phyloP scores from a whole-genome alignment of 176 grass and related monocot genomes.

The Stipa capillata region DNA sequence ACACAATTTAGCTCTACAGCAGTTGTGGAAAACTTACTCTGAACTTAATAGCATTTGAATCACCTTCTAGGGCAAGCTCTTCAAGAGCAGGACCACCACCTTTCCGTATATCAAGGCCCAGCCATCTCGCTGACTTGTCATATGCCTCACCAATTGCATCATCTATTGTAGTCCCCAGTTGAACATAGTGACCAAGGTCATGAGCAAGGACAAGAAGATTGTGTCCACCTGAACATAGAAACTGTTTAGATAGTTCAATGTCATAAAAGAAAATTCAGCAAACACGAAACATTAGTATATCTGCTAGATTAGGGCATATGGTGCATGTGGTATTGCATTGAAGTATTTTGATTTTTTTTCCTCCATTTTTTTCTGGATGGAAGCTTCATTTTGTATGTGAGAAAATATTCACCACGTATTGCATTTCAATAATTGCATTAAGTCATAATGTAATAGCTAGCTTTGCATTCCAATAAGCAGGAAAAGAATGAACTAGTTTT shows the following conservation, averaged over 20 bases:
- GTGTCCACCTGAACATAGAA: slow-evolving; percentile 65
- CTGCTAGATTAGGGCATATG: neutral
- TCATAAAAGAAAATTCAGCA: neutral
- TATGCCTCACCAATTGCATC: slow-evolving; percentile 99
- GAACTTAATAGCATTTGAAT: slow-evolving; percentile 68
- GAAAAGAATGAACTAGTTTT: neutral
- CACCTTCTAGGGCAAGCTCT: slow-evolving; percentile 83
- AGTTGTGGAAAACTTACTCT: slow-evolving; percentile 53
- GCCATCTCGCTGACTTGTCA: slow-evolving; percentile 94
- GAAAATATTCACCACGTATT: neutral
- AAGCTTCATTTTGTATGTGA: neutral
- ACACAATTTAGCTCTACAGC: slow-evolving; percentile 4
- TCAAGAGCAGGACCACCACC: slow-evolving; percentile 95
- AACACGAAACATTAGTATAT: neutral
- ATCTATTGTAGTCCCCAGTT: slow-evolving; percentile 94
- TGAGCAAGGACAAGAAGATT: slow-evolving; percentile 93
- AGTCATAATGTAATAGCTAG: neutral
- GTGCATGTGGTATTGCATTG: neutral
- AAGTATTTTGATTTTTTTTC: neutral
- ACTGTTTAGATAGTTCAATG: neutral
- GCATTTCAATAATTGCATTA: slow-evolving; percentile 2
- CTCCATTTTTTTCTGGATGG: neutral
- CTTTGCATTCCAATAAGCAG: neutral
- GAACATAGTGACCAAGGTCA: slow-evolving; percentile 80
- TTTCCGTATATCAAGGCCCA: slow-evolving; percentile 92